Evolutionary conservation across 305 asterid species (phyloP).

Genomic region (Striga hermonthica): DNA sequence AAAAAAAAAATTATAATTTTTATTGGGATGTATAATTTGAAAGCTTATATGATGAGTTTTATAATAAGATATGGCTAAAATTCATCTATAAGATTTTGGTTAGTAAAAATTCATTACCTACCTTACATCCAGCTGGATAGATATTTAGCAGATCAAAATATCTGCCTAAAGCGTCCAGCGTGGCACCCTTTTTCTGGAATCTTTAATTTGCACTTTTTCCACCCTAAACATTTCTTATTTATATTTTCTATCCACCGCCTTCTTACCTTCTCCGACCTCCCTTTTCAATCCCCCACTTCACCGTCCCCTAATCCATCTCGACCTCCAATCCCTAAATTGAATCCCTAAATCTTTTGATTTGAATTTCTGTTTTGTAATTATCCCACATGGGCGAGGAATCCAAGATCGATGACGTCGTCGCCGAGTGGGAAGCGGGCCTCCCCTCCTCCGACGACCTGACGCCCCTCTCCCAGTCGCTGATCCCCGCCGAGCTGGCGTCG

Average conservation of each 20-base stretch:
- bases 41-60: no score
- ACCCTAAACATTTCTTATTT: no score
- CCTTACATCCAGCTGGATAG: no score
- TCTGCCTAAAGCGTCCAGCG: background rate
- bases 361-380: background rate
- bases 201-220: background rate
- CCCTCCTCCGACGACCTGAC: conserved; percentile 67
- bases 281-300: conserved; percentile 13
- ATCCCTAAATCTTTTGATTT: conserved; percentile 7
- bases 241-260: background rate
- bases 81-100: no score
- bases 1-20: no score
- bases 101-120: no score
- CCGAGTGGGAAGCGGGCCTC: conserved; percentile 78
- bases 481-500: conserved; percentile 71
- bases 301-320: background rate
- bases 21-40: no score
- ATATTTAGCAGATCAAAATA: background rate
- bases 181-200: background rate
- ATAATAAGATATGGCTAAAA: no score
- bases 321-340: background rate
- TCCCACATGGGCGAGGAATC: conserved; percentile 64
- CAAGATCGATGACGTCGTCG: conserved; percentile 44
- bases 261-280: background rate
- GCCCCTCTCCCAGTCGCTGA: conserved; percentile 63